A percentile compares a stretch with the other conserved stretches of the same genome.
Conservation (phyloP, 225 moss, liverwort and hornwort genomes). For the Sphagnum contortum region DNA sequence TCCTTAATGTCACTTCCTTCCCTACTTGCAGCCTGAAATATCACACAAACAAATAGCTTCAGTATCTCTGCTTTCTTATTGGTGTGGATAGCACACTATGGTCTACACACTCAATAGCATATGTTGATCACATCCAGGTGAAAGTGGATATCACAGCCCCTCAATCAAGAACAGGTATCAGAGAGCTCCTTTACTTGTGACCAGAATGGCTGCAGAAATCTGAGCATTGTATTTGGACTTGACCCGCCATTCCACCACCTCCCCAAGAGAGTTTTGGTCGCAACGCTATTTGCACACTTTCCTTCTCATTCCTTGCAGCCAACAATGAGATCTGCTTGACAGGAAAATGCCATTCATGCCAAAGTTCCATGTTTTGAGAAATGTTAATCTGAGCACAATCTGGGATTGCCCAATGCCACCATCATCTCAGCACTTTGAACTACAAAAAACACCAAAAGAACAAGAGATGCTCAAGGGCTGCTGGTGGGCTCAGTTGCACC, state of each 20-base stretch:
- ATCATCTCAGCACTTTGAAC: not conserved
- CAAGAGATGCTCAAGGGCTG: not conserved
- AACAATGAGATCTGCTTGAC: slow-evolving; percentile 38
- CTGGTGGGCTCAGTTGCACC: not conserved
- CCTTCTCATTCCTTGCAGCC: slow-evolving; percentile 82
- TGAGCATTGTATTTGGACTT: slow-evolving; percentile 74
- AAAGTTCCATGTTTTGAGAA: slow-evolving; percentile 8
- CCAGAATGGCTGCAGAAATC: slow-evolving; percentile 58
- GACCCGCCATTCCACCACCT: slow-evolving; percentile 61
- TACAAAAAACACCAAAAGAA: too few species aligned
- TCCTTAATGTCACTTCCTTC: slow-evolving; percentile 61
- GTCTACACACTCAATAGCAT: too few species aligned
- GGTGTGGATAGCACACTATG: too few species aligned
- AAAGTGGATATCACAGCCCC: not conserved
- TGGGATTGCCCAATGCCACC: not conserved
- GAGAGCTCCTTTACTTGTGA: slow-evolving; percentile 41
- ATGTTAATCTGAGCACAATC: not conserved
- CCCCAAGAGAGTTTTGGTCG: slow-evolving; percentile 74
- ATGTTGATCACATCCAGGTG: not conserved
- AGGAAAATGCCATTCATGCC: too few species aligned
- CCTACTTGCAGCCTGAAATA: slow-evolving; percentile 51
- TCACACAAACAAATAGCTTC: not conserved
- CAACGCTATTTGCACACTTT: slow-evolving; percentile 79
- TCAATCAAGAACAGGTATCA: not conserved
- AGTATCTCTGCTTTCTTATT: too few species aligned